Evolutionary conservation across 768 basidiomycete genomes (phyloP).

Genomic region (Goffeauzyma gilvescens): DNA sequence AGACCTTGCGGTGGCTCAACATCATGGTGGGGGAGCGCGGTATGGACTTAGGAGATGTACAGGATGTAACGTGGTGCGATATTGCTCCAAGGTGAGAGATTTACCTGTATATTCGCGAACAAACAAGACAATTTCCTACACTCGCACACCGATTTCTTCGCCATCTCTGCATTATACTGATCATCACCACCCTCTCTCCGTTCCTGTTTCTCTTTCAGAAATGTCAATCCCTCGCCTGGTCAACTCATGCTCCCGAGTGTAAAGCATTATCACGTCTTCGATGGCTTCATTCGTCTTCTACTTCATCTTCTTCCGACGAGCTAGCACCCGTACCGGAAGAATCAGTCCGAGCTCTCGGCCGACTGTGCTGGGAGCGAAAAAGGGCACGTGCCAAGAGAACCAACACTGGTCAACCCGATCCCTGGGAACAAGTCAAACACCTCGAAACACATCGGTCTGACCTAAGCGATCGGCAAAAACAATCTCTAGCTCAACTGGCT

Average conservation of each 20-base stretch:
- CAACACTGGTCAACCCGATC: too few relatives aligned
- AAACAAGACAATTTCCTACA: neutral
- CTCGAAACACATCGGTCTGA: conserved; percentile 53
- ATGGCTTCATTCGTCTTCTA: conserved; percentile 2
- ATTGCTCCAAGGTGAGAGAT: conserved; percentile 52
- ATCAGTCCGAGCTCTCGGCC: conserved; percentile 56
- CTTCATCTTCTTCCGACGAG: neutral
- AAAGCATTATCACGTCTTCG: conserved; percentile 43
- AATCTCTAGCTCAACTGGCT: conserved; percentile 20
- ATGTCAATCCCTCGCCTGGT: conserved; percentile 61
- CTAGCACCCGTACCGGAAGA: conserved; percentile 42
- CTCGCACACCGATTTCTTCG: neutral
- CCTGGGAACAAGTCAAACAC: too few relatives aligned
- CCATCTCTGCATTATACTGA: neutral
- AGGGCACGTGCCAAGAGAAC: conserved; percentile 41
- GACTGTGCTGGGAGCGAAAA: conserved; percentile 50
- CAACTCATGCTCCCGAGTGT: conserved; percentile 61
- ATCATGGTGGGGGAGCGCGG: too few relatives aligned
- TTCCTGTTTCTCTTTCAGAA: too few relatives aligned
- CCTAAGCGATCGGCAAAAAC: conserved; percentile 15
- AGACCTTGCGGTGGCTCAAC: too few relatives aligned
- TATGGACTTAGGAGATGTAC: conserved; percentile 53
- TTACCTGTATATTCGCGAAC: conserved; percentile 3
- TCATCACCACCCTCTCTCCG: too few relatives aligned
- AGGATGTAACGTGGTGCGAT: conserved; percentile 48